phyloP scores from a whole-genome alignment of 306 rosid genomes.

The Boehmeria nivea region DNA sequence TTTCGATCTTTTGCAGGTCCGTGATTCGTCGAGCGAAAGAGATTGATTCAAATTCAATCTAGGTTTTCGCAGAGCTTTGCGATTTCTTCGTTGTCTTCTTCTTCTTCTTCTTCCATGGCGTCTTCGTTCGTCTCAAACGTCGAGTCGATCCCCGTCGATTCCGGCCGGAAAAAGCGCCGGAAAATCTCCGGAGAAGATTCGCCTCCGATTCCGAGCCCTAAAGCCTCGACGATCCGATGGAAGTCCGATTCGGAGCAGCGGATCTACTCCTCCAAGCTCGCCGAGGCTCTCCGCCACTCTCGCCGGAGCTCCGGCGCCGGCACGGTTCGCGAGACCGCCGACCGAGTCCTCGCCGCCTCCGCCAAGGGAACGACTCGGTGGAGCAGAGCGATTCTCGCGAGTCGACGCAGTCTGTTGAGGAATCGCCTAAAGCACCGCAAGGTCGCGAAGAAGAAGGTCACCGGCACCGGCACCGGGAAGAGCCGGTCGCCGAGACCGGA shows the following conservation, averaged over 20 bases:
- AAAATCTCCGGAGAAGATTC: conserved; percentile 25
- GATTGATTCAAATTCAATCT: neutral
- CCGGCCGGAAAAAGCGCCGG: conserved; percentile 45
- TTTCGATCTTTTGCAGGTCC: neutral
- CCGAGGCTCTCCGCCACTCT: conserved; percentile 44
- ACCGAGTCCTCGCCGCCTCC: conserved; percentile 63
- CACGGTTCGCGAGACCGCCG: conserved; percentile 50
- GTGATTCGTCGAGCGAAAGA: neutral
- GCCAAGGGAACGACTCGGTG: conserved; percentile 77
- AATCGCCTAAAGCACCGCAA: conserved; percentile 35
- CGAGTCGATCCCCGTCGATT: conserved; percentile 24
- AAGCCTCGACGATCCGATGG: conserved; percentile 44
- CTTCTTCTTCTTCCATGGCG: conserved; percentile 38
- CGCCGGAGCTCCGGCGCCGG: conserved; percentile 21
- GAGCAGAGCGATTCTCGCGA: conserved; percentile 78
- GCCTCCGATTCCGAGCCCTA: conserved; percentile 3
- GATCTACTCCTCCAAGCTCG: conserved; percentile 69
- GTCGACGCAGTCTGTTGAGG: conserved; percentile 31
- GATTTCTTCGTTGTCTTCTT: neutral
- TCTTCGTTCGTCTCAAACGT: conserved; percentile 24
- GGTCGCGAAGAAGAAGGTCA: conserved; percentile 26
- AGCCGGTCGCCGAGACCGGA: conserved; percentile 35
- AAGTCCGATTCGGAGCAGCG: conserved; percentile 56
- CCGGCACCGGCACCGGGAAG: conserved; percentile 17
- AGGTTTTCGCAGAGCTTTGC: neutral